Conservation (phyloP, 306 rosid genomes). For the Pterocarpus santalinus region DNA sequence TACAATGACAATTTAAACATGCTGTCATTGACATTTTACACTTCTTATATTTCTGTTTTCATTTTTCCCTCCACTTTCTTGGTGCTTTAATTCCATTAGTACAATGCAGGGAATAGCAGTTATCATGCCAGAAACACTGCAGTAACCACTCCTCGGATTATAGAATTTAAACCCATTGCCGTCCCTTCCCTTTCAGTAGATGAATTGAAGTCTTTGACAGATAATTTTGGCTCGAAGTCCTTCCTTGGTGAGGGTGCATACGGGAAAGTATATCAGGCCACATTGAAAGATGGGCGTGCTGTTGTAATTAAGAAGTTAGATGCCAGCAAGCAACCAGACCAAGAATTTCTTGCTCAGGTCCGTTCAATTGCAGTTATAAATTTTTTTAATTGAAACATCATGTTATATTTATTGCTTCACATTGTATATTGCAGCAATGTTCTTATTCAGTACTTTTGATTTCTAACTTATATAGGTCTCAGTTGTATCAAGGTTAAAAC, state of each 20-base stretch:
- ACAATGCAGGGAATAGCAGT: constrained; percentile 57
- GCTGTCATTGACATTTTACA: background rate
- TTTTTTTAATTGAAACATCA: background rate
- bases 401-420: constrained; percentile 18
- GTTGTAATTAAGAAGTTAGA: constrained; percentile 85
- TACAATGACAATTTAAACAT: constrained; percentile 12
- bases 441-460: constrained; percentile 15
- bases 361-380: background rate
- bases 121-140: constrained; percentile 56
- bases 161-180: constrained; percentile 68
- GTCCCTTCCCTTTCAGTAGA: constrained; percentile 74
- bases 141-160: constrained; percentile 42
- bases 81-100: constrained; percentile 31
- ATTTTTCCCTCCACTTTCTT: constrained; percentile 5
- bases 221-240: constrained; percentile 69
- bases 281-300: constrained; percentile 61
- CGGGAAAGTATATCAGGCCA: constrained; percentile 75
- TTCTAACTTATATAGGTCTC: constrained; percentile 61
- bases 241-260: constrained; percentile 88
- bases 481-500: constrained; percentile 80
- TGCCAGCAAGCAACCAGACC: constrained; percentile 74
- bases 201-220: constrained; percentile 74
- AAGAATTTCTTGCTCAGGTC: constrained; percentile 86
- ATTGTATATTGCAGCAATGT: background rate
- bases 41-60: constrained; percentile 10